phyloP scores from a whole-genome alignment of 495 filamentous ascomycete species.

The Xylaria acuta region DNA sequence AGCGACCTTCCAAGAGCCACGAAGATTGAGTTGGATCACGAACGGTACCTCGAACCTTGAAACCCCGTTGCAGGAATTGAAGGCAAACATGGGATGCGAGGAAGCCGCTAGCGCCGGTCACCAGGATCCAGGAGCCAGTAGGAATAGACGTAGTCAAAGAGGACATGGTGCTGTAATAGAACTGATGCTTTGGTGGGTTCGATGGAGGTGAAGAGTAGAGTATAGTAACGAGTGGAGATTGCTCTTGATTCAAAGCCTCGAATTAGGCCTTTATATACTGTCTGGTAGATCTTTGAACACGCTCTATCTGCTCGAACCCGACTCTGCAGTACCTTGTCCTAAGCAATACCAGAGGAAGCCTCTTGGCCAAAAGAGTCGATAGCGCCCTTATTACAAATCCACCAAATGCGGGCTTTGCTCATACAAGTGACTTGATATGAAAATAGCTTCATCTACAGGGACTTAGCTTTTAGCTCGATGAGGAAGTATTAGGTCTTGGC shows the following conservation, averaged over 20 bases:
- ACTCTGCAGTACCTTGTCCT: neutral
- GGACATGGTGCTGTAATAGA: constrained; percentile 3
- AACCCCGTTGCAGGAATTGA: constrained; percentile 54
- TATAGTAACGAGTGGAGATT: neutral
- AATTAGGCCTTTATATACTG: neutral
- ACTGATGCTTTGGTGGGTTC: neutral
- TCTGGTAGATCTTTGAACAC: neutral
- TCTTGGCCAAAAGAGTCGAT: neutral
- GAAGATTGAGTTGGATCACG: constrained; percentile 46
- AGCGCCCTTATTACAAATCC: neutral
- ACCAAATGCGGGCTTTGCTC: neutral
- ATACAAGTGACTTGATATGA: neutral
- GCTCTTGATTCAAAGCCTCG: neutral
- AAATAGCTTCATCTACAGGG: neutral
- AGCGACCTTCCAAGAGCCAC: constrained; percentile 51
- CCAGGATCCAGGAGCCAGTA: constrained; percentile 42
- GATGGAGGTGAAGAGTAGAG: neutral
- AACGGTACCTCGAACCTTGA: constrained; percentile 58
- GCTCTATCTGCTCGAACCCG: neutral
- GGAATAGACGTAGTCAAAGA: constrained; percentile 20
- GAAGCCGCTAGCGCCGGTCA: constrained; percentile 63
- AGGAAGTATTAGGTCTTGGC: neutral
- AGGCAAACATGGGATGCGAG: constrained; percentile 58
- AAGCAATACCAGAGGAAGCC: neutral
- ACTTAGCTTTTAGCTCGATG: neutral